Base-by-base conservation (phyloP, 2,329 filamentous ascomycete genomes). In the Polychaeton citri region DNA sequence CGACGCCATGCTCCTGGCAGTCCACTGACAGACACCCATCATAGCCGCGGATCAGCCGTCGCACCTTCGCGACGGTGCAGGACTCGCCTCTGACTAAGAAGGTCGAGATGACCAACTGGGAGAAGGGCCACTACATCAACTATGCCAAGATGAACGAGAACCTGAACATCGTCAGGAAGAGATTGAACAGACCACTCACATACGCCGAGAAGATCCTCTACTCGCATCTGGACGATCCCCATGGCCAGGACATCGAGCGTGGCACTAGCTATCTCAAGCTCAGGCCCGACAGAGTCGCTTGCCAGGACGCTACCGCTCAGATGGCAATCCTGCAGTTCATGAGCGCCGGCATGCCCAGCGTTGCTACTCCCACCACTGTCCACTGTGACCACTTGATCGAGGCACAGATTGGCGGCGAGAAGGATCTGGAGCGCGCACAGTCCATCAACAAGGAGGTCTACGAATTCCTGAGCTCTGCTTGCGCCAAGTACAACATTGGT, bases 321-420 rank as follows among this genome's bases (percentile, higher is more conserved):
- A 98, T 98, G 90, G 90, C 90, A 47, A 94, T 98, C 51, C 74
- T 98, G 41, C 90, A 98, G 71, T 98, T 98, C 76, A 98, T 98
- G 87, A 94, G 85, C 38, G 88, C 90, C 42, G 88, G 88, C 62
- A 88, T 98, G 84, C 83, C 85, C 48, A 79, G 81, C 17, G 90
- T 96, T 43, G 87, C 87, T 45, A 96, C 92, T 55, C 90, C 90
- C 35, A 78, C 81, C 53, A 96, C 88, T 34, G 88, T 98, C 45
- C 90, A 98, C 76, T 96, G 90, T 61, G 90, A 98, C 65, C 90
- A 98, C 69, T 77, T 98, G 73, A 98, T 98, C 64, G 88, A 96
- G 73, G 90, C 88, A 43, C 88, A 96, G 68, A 61, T 88, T 54
- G 90, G 90, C 59, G 87, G 87, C 53, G 76, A 72, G 46, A 90